Conservation (phyloP, 1,284 basidiomycete genomes). For the Quambalaria eucalypti region DNA sequence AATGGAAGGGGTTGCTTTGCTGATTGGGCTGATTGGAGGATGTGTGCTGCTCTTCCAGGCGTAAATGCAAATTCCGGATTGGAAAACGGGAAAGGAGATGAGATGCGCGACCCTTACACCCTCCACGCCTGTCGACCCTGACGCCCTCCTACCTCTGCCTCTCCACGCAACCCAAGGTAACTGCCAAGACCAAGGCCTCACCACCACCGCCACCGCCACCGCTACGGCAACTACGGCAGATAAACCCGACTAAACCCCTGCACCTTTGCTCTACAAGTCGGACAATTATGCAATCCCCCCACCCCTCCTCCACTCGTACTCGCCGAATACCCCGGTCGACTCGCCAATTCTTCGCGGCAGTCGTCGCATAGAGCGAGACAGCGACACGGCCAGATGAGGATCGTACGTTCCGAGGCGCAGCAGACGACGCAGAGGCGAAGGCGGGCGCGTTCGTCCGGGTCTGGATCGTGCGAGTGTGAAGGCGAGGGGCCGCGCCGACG, state of each 20-base stretch:
- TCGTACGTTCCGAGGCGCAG: slow-evolving; percentile 21
- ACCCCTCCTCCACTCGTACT: not conserved
- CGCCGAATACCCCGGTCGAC: slow-evolving; percentile 8
- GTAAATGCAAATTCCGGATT: not conserved
- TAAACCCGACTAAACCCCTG: not conserved
- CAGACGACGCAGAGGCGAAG: slow-evolving; percentile 23
- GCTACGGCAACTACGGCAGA: not conserved
- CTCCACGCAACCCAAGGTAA: not conserved
- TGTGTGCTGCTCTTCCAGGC: not conserved
- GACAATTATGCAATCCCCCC: not conserved
- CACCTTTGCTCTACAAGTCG: not conserved
- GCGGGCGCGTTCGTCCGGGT: slow-evolving; percentile 10
- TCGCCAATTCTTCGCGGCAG: slow-evolving; percentile 34
- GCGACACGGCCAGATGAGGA: slow-evolving; percentile 44
- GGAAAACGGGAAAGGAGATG: not conserved
- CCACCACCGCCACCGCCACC: too few relatives aligned
- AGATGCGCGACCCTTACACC: not conserved
- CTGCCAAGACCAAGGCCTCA: too few relatives aligned
- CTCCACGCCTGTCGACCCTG: not conserved
- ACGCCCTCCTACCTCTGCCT: not conserved
- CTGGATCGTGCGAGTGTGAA: not conserved
- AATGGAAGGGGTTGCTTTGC: too few relatives aligned
- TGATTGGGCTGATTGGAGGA: too few relatives aligned
- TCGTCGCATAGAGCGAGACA: slow-evolving; percentile 41
- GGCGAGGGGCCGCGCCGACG: not conserved